Evolutionary conservation across 345 rosid species (phyloP).

Genomic region (Ailanthus altissimus): DNA sequence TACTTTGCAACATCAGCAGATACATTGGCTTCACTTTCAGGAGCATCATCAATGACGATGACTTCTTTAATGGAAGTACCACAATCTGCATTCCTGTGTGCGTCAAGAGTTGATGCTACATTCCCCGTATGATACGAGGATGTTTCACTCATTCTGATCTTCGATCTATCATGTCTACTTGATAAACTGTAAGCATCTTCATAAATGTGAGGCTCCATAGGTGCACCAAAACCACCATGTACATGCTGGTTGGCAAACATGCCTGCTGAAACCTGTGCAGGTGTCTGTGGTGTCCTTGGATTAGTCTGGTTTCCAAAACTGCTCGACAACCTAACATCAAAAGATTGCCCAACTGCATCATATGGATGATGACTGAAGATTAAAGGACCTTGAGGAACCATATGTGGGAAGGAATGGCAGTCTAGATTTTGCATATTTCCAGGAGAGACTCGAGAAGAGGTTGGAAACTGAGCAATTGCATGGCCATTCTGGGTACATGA

Average conservation of each 20-base stretch:
- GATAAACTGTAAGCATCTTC: constrained; percentile 30
- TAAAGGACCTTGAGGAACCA: constrained; percentile 33
- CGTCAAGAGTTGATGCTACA: constrained; percentile 20
- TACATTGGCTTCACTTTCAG: constrained; percentile 34
- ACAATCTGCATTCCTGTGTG: constrained; percentile 28
- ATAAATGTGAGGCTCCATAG: constrained; percentile 30
- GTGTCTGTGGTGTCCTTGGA: constrained; percentile 26
- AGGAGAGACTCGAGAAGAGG: constrained; percentile 32
- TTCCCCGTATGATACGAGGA: constrained; percentile 20
- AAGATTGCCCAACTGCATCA: constrained; percentile 27
- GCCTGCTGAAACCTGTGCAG: constrained; percentile 32
- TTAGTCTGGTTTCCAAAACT: constrained; percentile 24
- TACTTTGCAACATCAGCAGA: constrained; percentile 24
- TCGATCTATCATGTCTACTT: constrained; percentile 21
- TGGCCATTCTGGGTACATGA: constrained; percentile 32
- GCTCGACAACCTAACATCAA: constrained; percentile 32
- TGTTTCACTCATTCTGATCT: constrained; percentile 27
- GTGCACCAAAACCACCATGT: constrained; percentile 26
- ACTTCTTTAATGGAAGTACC: constrained; percentile 39
- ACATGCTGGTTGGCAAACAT: constrained; percentile 26
- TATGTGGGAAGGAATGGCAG: constrained; percentile 26
- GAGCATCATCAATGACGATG: constrained; percentile 54
- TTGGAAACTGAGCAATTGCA: constrained; percentile 38
- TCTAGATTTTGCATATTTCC: constrained; percentile 29
- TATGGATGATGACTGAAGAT: constrained; percentile 32